Conservation (phyloP, 495 filamentous ascomycete genomes). For the Penicillium subrubescens region DNA sequence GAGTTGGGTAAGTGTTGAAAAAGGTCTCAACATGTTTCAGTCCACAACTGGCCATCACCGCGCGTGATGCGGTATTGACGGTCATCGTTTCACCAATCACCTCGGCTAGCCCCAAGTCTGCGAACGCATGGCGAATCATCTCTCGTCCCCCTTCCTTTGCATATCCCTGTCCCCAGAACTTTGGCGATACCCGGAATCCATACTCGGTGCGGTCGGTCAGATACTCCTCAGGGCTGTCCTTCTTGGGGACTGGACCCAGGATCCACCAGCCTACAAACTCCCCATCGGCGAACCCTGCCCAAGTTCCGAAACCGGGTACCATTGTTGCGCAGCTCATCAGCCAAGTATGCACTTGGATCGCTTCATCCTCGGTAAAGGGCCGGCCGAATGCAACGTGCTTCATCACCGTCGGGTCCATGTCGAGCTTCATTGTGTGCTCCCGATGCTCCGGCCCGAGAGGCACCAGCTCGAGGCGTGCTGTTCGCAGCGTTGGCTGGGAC, state of each 20-base stretch:
- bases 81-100: conserved; percentile 25
- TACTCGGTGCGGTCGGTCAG: conserved; percentile 12
- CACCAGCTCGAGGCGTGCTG: conserved; percentile 14
- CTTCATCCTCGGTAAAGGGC: conserved; percentile 12
- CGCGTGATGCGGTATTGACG: conserved; percentile 13
- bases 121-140: conserved; percentile 15
- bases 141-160: conserved; percentile 19
- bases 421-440: conserved; percentile 13
- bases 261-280: conserved; percentile 26
- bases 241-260: conserved; percentile 7
- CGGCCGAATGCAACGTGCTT: conserved; percentile 18
- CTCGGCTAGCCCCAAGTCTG: conserved; percentile 16
- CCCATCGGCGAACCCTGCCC: conserved; percentile 15
- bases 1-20: conserved; percentile 17
- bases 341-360: conserved; percentile 19
- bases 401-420: conserved; percentile 22
- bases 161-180: conserved; percentile 21
- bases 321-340: conserved; percentile 7
- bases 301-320: conserved; percentile 17
- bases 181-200: conserved; percentile 14
- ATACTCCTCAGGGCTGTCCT: conserved; percentile 13
- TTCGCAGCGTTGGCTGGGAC: conserved; percentile 8
- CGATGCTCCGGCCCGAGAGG: conserved; percentile 14
- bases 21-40: conserved; percentile 19
- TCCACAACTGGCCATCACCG: conserved; percentile 16